Conservation (phyloP, 1,284 basidiomycete species). For the Cryptococcus depauperatus region DNA sequence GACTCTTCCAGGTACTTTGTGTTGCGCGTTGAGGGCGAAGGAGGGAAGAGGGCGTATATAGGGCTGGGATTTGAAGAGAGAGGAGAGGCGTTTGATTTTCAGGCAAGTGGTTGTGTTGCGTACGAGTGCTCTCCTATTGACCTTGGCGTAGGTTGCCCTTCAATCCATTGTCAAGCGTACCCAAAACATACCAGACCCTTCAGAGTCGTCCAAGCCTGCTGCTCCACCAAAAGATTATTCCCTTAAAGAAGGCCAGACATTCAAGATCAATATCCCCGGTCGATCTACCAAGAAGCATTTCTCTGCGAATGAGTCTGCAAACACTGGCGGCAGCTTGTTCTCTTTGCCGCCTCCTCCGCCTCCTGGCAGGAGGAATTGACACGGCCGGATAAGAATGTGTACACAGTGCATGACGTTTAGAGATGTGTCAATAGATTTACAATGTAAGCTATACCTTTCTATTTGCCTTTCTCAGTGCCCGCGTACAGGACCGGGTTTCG, state of each 20-base stretch:
- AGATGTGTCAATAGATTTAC: neutral
- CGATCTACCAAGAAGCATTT: slow-evolving; percentile 27
- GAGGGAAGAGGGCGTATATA: slow-evolving; percentile 78
- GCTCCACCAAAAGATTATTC: slow-evolving; percentile 91
- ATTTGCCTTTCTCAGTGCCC: neutral
- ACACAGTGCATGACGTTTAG: slow-evolving; percentile 3
- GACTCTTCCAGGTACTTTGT: slow-evolving; percentile 97
- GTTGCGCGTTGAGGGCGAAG: slow-evolving; percentile 72
- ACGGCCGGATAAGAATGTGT: neutral
- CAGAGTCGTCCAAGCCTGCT: slow-evolving; percentile 47
- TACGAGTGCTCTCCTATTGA: slow-evolving; percentile 1
- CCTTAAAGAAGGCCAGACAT: slow-evolving; percentile 92
- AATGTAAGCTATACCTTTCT: neutral
- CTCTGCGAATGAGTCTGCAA: slow-evolving; percentile 4
- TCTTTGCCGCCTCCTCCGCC: slow-evolving; percentile 39
- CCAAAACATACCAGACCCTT: slow-evolving; percentile 14
- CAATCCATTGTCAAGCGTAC: slow-evolving; percentile 87
- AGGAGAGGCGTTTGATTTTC: slow-evolving; percentile 84
- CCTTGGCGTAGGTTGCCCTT: slow-evolving; percentile 58
- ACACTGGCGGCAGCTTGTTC: slow-evolving; percentile 29
- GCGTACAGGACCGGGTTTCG: slow-evolving; percentile 12
- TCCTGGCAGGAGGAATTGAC: slow-evolving; percentile 23
- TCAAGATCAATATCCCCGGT: slow-evolving; percentile 83
- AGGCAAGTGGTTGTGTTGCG: slow-evolving; percentile 20
- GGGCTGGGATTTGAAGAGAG: slow-evolving; percentile 90